phyloP scores from a whole-genome alignment of 73 alveolate species.

The Uronychia binucleata region DNA sequence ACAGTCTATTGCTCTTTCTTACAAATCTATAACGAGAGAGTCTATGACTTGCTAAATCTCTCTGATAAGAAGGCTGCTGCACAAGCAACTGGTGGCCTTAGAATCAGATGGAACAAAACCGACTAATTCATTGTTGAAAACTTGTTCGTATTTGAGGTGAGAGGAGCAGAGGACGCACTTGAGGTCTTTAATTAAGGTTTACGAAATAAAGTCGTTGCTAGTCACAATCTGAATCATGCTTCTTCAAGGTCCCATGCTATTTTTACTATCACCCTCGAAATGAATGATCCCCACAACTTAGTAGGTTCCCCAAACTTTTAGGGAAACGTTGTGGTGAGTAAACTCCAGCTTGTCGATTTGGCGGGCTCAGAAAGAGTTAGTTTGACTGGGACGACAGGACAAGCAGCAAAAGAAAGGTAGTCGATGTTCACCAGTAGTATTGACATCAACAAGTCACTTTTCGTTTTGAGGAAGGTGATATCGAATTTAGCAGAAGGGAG shows the following conservation, averaged over 20 bases:
- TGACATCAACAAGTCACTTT: slow-evolving; percentile 90
- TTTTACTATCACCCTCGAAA: slow-evolving; percentile 89
- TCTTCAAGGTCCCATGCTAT: slow-evolving; percentile 75
- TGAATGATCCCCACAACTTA: slow-evolving; percentile 58
- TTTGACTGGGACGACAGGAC: slow-evolving; percentile 41
- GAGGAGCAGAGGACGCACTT: slow-evolving; percentile 55
- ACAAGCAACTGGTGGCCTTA: slow-evolving; percentile 12
- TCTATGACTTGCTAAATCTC: slow-evolving; percentile 53
- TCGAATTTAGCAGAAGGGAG: slow-evolving; percentile 75
- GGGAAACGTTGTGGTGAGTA: slow-evolving; percentile 57
- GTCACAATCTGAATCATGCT: slow-evolving; percentile 68
- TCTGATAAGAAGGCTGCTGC: not conserved
- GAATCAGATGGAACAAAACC: slow-evolving; percentile 61
- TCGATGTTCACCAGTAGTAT: slow-evolving; percentile 57
- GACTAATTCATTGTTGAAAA: slow-evolving; percentile 67
- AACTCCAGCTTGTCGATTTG: slow-evolving; percentile 47
- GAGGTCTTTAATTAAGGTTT: slow-evolving; percentile 61
- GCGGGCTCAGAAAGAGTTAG: slow-evolving; percentile 59
- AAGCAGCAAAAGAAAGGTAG: slow-evolving; percentile 64
- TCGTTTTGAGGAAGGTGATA: slow-evolving; percentile 92
- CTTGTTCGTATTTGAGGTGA: slow-evolving; percentile 43
- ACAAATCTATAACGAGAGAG: slow-evolving; percentile 64
- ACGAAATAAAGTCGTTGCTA: slow-evolving; percentile 75
- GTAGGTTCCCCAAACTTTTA: not conserved
- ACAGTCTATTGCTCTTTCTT: slow-evolving; percentile 51